Evolutionary conservation across 192 early-diverging fungal species (phyloP).

Genomic region (Chytriomyces confervae): DNA sequence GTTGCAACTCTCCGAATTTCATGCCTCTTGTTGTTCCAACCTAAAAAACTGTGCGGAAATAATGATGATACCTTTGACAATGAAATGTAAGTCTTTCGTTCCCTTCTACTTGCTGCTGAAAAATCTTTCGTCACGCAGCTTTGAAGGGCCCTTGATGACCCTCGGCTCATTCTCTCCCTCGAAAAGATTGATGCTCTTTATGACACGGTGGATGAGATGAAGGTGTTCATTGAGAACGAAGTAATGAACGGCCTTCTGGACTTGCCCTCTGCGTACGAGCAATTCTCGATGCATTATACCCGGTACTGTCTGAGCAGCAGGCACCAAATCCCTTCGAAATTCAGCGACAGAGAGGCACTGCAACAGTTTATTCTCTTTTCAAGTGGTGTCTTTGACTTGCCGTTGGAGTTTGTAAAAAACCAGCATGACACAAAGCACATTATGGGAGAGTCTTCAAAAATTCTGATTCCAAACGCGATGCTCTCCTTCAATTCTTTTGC

Average conservation of each 20-base stretch:
- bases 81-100: slow-evolving; percentile 27
- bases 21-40: slow-evolving; percentile 65
- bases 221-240: slow-evolving; percentile 74
- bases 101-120: slow-evolving; percentile 16
- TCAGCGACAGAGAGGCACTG: background rate
- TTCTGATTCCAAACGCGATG: background rate
- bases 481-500: slow-evolving; percentile 11
- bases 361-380: background rate
- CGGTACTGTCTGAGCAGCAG: background rate
- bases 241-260: slow-evolving; percentile 73
- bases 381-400: slow-evolving; percentile 19
- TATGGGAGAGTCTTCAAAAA: slow-evolving; percentile 23
- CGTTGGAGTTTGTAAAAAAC: slow-evolving; percentile 1
- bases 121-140: slow-evolving; percentile 31
- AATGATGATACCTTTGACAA: slow-evolving; percentile 36
- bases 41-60: slow-evolving; percentile 42
- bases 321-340: slow-evolving; percentile 48
- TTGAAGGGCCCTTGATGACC: slow-evolving; percentile 36
- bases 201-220: slow-evolving; percentile 61
- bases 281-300: slow-evolving; percentile 13
- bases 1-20: slow-evolving; percentile 69
- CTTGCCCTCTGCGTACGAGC: slow-evolving; percentile 26
- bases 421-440: background rate
- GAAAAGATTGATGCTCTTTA: slow-evolving; percentile 64
- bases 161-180: slow-evolving; percentile 42